Conservation (phyloP, 441 rosid genomes). For the Brassica balearica region DNA sequence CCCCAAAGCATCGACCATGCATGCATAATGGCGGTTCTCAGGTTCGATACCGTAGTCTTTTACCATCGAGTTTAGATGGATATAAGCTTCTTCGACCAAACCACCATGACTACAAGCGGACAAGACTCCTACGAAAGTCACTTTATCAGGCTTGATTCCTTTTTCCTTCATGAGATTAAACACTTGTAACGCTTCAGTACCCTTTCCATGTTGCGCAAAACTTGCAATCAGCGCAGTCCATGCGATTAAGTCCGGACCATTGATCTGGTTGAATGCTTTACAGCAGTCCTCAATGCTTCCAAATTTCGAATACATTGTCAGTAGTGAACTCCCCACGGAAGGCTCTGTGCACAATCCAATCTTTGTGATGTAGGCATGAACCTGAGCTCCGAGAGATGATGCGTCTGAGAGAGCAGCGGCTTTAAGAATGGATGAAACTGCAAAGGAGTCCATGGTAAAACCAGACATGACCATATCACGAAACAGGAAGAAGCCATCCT, state of each 20-base stretch:
- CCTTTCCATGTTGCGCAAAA: constrained; percentile 82
- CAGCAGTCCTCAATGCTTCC: constrained; percentile 71
- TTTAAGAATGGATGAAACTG: constrained; percentile 63
- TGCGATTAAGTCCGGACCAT: constrained; percentile 65
- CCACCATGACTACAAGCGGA: constrained; percentile 84
- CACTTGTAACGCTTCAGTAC: constrained; percentile 60
- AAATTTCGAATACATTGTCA: constrained; percentile 73
- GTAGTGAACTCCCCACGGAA: constrained; percentile 77
- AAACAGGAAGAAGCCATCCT: constrained; percentile 62
- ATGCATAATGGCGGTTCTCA: constrained; percentile 64
- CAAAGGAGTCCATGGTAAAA: constrained; percentile 58
- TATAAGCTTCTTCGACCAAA: constrained; percentile 73
- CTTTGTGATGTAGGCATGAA: constrained; percentile 64
- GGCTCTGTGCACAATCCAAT: constrained; percentile 62
- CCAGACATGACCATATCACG: constrained; percentile 53
- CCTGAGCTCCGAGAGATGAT: constrained; percentile 62
- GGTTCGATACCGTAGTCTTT: constrained; percentile 69
- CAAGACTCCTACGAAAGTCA: constrained; percentile 70
- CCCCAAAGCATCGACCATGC: constrained; percentile 88
- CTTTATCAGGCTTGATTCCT: constrained; percentile 68
- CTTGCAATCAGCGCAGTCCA: constrained; percentile 81
- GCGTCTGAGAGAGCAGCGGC: constrained; percentile 52
- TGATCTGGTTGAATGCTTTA: constrained; percentile 65
- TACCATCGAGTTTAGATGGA: constrained; percentile 64
- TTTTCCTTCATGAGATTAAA: constrained; percentile 60